Base-by-base conservation (phyloP, 116 monocot genomes). In the Zostera marina region DNA sequence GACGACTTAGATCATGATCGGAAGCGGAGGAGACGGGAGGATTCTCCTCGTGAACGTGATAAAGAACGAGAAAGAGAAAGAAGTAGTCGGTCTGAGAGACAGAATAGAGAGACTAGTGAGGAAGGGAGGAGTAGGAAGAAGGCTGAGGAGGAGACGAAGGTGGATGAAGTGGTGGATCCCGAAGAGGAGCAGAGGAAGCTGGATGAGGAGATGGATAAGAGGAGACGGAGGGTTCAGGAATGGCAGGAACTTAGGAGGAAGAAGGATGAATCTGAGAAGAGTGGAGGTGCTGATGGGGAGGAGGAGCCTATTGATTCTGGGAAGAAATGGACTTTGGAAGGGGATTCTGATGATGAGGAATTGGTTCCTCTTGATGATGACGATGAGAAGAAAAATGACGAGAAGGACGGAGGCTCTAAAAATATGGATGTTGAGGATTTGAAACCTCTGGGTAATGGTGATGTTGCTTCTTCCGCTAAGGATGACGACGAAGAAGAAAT, bases 181-280 rank as follows among this genome's bases (percentile, higher is more conserved):
- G 87, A 87, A 58, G 87, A 92, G 66, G 87, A 92, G 78, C 87
- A 92, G 63, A 63, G 75, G 46, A 87, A 74, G 44, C 62, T 92
- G 58, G 92, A 93, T 11, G 92, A 93, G 49, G 92, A 93, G 68
- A 93, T 93, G 74, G 92, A 93, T 11, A 87, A 84, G 68, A 41
- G 92, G 60, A 61, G 92, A 53, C 69, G 83, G 44, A 76, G 92
- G 59, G 87, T 92, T 14, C 87, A 84, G 68, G 92, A 92, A 68
- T 92, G 92, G 92, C 92, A 93, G 63, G 92, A 92, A 62, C 68
- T 80, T 17, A 77, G 65, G 66, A 76, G 85, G 61, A 87, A 81
- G 70, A 71, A 76, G 41, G 74, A 81, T 62, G 70, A 87, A 66
- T 62, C 69, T 52, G 77, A 82, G 32, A 79, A 73, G 62, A 74